Base-by-base conservation (phyloP, 2,329 filamentous ascomycete species). In the Stagonosporopsis vannaccii region DNA sequence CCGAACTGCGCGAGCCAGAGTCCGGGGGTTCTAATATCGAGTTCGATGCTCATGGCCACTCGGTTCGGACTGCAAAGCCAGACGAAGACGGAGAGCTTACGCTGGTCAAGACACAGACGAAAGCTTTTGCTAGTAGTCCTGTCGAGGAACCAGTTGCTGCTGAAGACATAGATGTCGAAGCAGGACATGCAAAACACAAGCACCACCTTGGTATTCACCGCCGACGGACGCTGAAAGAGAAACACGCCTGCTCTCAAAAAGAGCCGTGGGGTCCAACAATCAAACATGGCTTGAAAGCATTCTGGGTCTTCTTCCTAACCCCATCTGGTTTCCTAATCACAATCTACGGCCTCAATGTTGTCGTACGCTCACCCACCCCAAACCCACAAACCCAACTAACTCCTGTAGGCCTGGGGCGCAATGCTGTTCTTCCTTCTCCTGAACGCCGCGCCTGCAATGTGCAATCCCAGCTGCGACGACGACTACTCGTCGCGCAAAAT, bases 401-500 rank as follows among this genome's bases (percentile, higher is more conserved):
- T 12, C 15, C 7, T 4, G 2, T 23, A 64, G 61, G 92, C 90
- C 0, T 96, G 92, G 91, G 92, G 92, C 51, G 91, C 89, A 53
- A 96, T 96, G 92, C 82, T 96, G 35, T 96, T 96, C 77, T 80
- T 96, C 25, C 80, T 96, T 2, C 85, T 96, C 26, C 89, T 87
- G 78, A 90, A 91, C 66, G 91, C 82, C n/a, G 80, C 85, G 1
- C 87, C 88, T 7, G 85, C 85, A 57, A 91, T 92, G 90, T 91
- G 90, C 79, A 71, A 79, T 74, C 73, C 78, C 82, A 60, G 87
- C 85, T 93, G 90, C 78, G 82, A 90, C 68, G 81, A 90, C 63
- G 87, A 91, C 71, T 79, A 91, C 67, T 90, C 88, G 0, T 85
- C 90, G 2, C 85, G 91, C 17, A 82, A 89, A 23, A 87, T 87